Evolutionary conservation across 306 rosid genomes (phyloP).

Genomic region (Acacia confusa): DNA sequence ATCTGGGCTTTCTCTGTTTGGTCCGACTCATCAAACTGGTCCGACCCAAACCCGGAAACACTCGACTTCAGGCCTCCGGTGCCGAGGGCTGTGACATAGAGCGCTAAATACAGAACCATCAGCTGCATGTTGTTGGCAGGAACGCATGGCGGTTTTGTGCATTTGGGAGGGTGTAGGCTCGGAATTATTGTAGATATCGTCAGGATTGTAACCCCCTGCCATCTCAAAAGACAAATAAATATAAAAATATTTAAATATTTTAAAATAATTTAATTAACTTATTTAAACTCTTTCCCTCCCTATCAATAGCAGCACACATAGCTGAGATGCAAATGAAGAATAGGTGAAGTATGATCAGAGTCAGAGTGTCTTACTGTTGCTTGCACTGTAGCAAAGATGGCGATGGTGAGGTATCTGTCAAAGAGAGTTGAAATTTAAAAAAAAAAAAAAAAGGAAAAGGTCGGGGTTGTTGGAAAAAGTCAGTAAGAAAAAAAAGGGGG

Average conservation of each 20-base stretch:
- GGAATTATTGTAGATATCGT: conserved; percentile 78
- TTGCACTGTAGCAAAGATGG: conserved; percentile 82
- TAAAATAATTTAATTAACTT: no score
- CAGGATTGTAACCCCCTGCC: conserved; percentile 77
- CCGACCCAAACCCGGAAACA: conserved; percentile 85
- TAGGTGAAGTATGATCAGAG: neutral
- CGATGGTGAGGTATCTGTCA: conserved; percentile 77
- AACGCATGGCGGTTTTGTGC: conserved; percentile 42
- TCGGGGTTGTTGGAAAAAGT: neutral
- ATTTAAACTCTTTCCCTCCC: no score
- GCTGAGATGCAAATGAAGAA: no score
- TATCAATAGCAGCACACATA: neutral
- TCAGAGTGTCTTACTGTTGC: conserved; percentile 58
- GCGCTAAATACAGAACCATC: conserved; percentile 55
- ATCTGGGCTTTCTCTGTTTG: conserved; percentile 49
- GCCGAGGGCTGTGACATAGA: conserved; percentile 75
- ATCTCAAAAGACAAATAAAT: neutral
- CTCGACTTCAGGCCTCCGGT: conserved; percentile 89
- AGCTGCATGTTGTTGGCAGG: conserved; percentile 56
- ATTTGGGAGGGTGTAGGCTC: conserved; percentile 76
- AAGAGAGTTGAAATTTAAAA: neutral
- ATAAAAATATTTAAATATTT: no score
- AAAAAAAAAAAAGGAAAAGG: neutral
- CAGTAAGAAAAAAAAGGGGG: no score
- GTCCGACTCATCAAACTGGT: conserved; percentile 74